Conservation (phyloP, 305 asterid species). For the Withania somnifera region DNA sequence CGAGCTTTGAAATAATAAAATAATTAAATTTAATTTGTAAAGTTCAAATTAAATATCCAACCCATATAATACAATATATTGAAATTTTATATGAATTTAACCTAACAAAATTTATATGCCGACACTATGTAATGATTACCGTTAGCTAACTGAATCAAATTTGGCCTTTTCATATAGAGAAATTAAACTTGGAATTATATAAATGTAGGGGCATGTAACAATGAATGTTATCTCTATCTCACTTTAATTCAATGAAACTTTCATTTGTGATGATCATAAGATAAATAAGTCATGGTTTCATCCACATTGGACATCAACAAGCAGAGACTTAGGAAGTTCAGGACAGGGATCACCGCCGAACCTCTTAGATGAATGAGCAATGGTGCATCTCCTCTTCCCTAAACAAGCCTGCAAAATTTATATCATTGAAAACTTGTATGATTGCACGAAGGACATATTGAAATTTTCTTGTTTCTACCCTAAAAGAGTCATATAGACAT, state of each 20-base stretch:
- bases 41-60: too few species aligned
- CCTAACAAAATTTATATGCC: too few species aligned
- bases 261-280: not conserved
- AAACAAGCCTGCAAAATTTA: slow-evolving; percentile 40
- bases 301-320: slow-evolving; percentile 51
- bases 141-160: not conserved
- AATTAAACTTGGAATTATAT: not conserved
- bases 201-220: not conserved
- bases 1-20: too few species aligned
- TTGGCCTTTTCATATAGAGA: not conserved
- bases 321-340: slow-evolving; percentile 31
- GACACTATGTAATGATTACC: too few species aligned
- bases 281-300: slow-evolving; percentile 1
- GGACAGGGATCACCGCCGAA: slow-evolving; percentile 59
- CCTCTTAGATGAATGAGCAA: slow-evolving; percentile 27
- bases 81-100: too few species aligned
- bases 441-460: too few species aligned
- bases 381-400: slow-evolving; percentile 39
- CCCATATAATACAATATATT: too few species aligned
- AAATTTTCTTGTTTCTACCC: too few species aligned
- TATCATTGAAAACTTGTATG: too few species aligned
- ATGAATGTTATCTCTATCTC: not conserved
- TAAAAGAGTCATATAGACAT: too few species aligned
- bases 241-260: not conserved
- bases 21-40: too few species aligned